Percentiles rank a stretch among this genome's conserved stretches.
Evolutionary conservation across 108 stramenopile genomes (phyloP).

Genomic region (Conticribra guillardii): DNA sequence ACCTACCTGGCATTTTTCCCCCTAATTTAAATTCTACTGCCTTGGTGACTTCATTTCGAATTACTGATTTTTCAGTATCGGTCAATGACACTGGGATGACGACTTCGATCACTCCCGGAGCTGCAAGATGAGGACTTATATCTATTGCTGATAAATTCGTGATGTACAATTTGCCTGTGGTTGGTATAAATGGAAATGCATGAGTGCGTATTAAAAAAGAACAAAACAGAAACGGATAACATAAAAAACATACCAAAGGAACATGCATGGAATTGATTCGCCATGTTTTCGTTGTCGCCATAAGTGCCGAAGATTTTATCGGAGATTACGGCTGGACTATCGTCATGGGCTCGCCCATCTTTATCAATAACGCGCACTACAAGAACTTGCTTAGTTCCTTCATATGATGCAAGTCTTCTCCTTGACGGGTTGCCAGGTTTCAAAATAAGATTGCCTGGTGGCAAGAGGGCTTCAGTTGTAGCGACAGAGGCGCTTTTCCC

Average conservation of each 20-base stretch:
- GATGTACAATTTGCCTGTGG: not conserved
- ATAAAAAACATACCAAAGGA: slow-evolving; percentile 3
- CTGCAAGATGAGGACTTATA: not conserved
- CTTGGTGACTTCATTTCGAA: no score
- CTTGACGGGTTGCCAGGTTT: not conserved
- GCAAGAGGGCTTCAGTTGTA: not conserved
- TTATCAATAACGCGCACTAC: slow-evolving; percentile 7
- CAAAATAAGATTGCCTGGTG: no score
- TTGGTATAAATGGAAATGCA: not conserved
- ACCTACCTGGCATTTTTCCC: no score
- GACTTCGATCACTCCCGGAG: slow-evolving; percentile 17
- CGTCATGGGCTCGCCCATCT: not conserved
- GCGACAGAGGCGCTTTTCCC: not conserved
- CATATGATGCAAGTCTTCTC: not conserved
- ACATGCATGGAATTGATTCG: slow-evolving; percentile 16
- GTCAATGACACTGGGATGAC: not conserved
- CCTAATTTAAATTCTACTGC: no score
- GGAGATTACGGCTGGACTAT: not conserved
- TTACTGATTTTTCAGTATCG: no score
- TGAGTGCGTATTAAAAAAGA: not conserved
- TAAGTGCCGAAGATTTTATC: slow-evolving; percentile 23
- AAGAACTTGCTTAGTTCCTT: slow-evolving; percentile 9
- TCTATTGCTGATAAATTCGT: not conserved
- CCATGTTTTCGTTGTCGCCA: slow-evolving; percentile 13
- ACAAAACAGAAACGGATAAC: no score